Evolutionary conservation across 78 protist genomes (phyloP), one percentile per base, ranked within the genome.

Genomic region (Dictyostelium firmibasis): DNA sequence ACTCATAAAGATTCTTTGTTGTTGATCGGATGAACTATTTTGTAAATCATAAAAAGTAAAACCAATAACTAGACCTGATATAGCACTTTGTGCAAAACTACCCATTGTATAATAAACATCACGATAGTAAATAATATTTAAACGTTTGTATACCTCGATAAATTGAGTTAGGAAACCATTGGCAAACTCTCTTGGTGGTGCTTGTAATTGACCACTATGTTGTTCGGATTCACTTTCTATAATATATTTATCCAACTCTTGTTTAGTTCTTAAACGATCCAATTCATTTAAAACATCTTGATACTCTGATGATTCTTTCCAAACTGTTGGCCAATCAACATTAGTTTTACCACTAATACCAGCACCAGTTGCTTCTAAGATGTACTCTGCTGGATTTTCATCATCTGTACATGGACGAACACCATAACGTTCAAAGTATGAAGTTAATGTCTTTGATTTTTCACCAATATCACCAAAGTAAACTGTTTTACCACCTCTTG

Each of bases 301-400:
- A 14, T 79, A 78, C 16, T 92, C 91, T 47, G 81, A 69, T 27
- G 96, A 92, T 29, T 35, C 9, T 31, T 69, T 82, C 96, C 96
- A 93, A 14, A 86, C 75, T 8, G 33, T 35, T 64, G 91, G 87
- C 96, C 96, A 93, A 25, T 93, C 83, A 33, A 86, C 88, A 72
- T 85, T 53, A 6, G 87, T 38, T 20, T 85, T 84, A 20, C 93
- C 91, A 64, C 69, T 41, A 20, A 93, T 92, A 78, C 96, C 96
- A 6, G 96, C 96, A 72, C 96, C 97, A 67, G 93, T 95, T 13
- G 75, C 92, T 60, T 95, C 94, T 4, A 95, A 27, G 5, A 95
- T 95, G 23, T 92, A 95, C 41, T 95, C 97, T 11, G 97, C 97
- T 25, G 97, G 97, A 78, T 95, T 95, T 60, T 92, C 97, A 25